Evolutionary conservation across 371 early-diverging fungal genomes (phyloP), one percentile per base, ranked within the genome.

Genomic region (Syncephalastrum sp.): DNA sequence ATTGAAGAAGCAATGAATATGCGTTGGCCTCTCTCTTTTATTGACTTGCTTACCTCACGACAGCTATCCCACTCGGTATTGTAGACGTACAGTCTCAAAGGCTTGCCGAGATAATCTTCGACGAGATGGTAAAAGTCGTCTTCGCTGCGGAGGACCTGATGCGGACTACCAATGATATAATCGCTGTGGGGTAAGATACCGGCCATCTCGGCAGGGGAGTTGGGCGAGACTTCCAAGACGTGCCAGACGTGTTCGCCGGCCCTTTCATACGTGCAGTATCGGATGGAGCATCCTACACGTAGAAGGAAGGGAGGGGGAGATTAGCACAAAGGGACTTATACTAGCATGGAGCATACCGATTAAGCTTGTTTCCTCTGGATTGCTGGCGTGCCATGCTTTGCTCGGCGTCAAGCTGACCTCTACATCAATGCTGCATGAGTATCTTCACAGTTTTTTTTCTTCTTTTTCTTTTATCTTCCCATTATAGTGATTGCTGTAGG

Each of bases 211-310:
- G 89, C 87, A 7, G 89, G 89, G 19, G 86, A 85, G 57, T 85
- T 74, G 12, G 77, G 71, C 7, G 75, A 69, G 12, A 84, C 72
- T 16, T 80, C 77, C 57, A 89, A 55, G n/a, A 91, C 79, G 57
- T 90, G 91, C 90, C 91, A 90, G 10, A 66, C 86, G 58, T 87
- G 78, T 52, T 88, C 86, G 16, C 82, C 81, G 14, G 82, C 84
- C 10, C 72, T 69, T 42, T 85, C 86, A 74, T 82, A 88, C 21
- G 85, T 80, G 60, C 91, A 91, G 58, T 80, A 88, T 21, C 90
- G 80, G 51, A 90, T 85, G n/a, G 82, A 82, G 56, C 87, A 89
- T 14, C 91, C 90, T 69, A 77, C 6, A 13, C 10, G 3, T n/a
- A n/a, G n/a, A 50, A 6, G n/a, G 16, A 4, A 27, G 19, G 5